Evolutionary conservation across 768 basidiomycete genomes (phyloP), one percentile per base, ranked within the genome.

Genomic region (Leccinum disarticulatum): DNA sequence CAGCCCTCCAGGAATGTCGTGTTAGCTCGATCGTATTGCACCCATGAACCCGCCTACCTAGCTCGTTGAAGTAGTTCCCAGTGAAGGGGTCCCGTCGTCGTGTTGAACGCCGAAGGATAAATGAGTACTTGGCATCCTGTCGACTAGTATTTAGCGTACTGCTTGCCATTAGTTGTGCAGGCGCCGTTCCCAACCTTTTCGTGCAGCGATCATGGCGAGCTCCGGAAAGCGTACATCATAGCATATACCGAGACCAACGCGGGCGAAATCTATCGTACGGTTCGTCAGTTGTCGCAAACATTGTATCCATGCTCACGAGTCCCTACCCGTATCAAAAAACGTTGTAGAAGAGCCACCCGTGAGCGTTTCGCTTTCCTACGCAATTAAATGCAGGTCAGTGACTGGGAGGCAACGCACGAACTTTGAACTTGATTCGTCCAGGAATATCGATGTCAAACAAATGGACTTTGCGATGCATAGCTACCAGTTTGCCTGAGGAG

Each of bases 361-460:
- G 52, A 96, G 76, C 2, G 87, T 90, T 71, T 94, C 91, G 70
- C 92, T 94, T 76, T 96, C 93, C 92, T 94, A 68, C 35, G 36
- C 54, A 46, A 64, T 63, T 55, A 56, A 61, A 50, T n/a, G 17
- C 33, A 43, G n/a, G 35, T 51, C 13, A 22, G 13, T 25, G 15
- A 17, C 25, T 30, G 6, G 6, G 49, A 31, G 50, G n/a, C 17
- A 49, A 43, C 11, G n/a, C 47, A 30, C 64, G 47, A 57, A 87
- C 93, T 80, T 91, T 92, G 81, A 95, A 95, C 19, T 74, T 91
- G 71, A 96, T 94, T 70, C 91, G 88, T 15, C 93, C 93, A 0
- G 91, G 90, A 54, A 99, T 96, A 69, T 98, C 94, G 61, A 98
- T 98, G 71, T 99, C 96, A 74, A 98, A 99, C 5, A 99, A 79